Evolutionary conservation across 1,139 yeast species (phyloP), one percentile per base, ranked within the genome.

Genomic region (Debaryomyces psychrophilus): DNA sequence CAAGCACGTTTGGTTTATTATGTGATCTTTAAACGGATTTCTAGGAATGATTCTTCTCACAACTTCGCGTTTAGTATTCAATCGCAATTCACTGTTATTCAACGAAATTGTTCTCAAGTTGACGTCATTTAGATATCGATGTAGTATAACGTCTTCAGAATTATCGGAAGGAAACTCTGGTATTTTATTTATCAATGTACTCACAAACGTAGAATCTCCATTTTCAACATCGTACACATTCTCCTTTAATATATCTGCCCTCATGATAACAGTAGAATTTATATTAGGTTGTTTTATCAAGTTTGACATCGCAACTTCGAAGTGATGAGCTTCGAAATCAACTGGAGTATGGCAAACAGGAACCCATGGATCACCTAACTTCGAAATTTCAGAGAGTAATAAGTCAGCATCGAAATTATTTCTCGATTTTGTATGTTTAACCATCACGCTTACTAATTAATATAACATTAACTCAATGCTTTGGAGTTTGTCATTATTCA

Each of bases 1-100:
- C 26, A 84, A 68, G 62, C 97, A 90, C 0, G 97, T 85, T 64
- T 92, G 98, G 60, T 88, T 88, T 49, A 90, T 83, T 17, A 89
- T 80, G 44, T 81, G 79, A 59, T 92, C 98, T 56, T 90, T 85
- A 59, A 80, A 83, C 0, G 97, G 97, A 59, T 90, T 92, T 60
- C 98, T 73, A 4, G 98, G 98, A 15, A 92, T 79, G 36, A 92
- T 82, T 51, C 96, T 73, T 54, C 97, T 76, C 18, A 90, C 90
- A 34, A 87, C 72, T 53, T 83, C 81, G 26, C 73, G 64, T 39
- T 72, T 71, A 1, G 81, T 73, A 17, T 59, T 59, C 42, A 76
- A 68, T 2, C 61, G 52, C 1, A 73, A 50, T 12, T 46, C 38
- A 29, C 69, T 57, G 5, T 59, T 55, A 1, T 60, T 64, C 9